phyloP scores from a whole-genome alignment of 2,329 filamentous ascomycete species.

The Capronia coronata region DNA sequence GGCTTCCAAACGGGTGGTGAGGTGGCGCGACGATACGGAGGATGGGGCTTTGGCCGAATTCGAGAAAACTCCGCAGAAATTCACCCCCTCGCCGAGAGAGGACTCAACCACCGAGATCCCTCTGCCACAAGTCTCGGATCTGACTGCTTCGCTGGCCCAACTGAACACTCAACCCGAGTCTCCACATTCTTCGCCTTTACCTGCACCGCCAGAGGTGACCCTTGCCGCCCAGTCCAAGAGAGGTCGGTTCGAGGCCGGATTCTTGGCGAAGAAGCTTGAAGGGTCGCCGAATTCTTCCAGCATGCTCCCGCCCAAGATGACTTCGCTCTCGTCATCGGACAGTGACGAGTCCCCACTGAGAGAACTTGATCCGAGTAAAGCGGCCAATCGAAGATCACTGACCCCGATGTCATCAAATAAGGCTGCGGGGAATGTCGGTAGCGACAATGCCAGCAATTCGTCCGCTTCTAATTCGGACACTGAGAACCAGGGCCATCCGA shows the following conservation, averaged over 20 bases:
- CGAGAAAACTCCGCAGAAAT: conserved; percentile 76
- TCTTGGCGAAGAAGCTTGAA: conserved; percentile 63
- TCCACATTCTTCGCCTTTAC: conserved; percentile 52
- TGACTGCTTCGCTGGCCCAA: conserved; percentile 35
- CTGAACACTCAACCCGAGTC: conserved; percentile 30
- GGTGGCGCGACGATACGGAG: conserved; percentile 89
- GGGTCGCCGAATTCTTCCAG: conserved; percentile 50
- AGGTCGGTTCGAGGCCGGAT: conserved; percentile 81
- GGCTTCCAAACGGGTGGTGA: conserved; percentile 63
- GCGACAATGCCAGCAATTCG: conserved; percentile 32
- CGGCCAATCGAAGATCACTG: conserved; percentile 42
- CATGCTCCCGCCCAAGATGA: conserved; percentile 49
- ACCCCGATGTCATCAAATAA: conserved; percentile 31
- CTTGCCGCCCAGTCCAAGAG: conserved; percentile 60
- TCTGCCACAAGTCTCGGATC: conserved; percentile 48
- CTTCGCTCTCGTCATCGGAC: conserved; percentile 53
- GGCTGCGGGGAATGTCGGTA: conserved; percentile 34
- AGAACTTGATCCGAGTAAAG: conserved; percentile 46
- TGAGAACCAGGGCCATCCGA: conserved; percentile 45
- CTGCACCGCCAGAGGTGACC: conserved; percentile 47
- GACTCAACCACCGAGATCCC: conserved; percentile 51
- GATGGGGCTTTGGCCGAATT: conserved; percentile 83
- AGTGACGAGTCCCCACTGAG: conserved; percentile 51
- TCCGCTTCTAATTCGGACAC: conserved; percentile 40
- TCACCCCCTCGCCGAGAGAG: conserved; percentile 30